Percentiles rank a stretch among this genome's conserved stretches.
Evolutionary conservation across 2,329 filamentous ascomycete species (phyloP).

Genomic region (Conoideocrella luteorostrata): DNA sequence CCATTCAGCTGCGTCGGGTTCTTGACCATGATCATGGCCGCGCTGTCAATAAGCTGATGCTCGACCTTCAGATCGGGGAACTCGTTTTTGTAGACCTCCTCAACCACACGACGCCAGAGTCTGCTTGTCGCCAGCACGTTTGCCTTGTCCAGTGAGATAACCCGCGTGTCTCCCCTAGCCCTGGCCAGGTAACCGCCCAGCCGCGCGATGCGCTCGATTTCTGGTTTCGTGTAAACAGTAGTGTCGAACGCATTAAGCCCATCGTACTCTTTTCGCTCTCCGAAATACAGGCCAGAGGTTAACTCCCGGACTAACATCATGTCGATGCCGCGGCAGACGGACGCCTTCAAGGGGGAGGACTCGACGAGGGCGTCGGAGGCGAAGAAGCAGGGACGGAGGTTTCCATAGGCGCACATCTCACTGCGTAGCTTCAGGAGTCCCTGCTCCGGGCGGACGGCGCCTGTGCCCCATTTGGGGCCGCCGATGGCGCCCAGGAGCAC

Average conservation of each 20-base stretch:
- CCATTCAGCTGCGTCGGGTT: slow-evolving; percentile 83
- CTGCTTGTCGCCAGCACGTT: slow-evolving; percentile 88
- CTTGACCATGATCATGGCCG: slow-evolving; percentile 96
- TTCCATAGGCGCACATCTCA: slow-evolving; percentile 89
- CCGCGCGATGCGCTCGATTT: slow-evolving; percentile 83
- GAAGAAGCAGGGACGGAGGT: slow-evolving; percentile 94
- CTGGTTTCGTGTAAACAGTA: slow-evolving; percentile 74
- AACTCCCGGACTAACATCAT: slow-evolving; percentile 90
- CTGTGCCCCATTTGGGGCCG: slow-evolving; percentile 94
- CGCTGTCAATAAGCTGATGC: slow-evolving; percentile 90
- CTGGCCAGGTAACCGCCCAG: slow-evolving; percentile 76
- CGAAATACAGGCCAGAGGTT: slow-evolving; percentile 93
- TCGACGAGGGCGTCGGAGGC: slow-evolving; percentile 80
- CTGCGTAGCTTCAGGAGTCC: slow-evolving; percentile 87
- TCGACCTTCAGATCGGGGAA: slow-evolving; percentile 79
- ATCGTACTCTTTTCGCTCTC: slow-evolving; percentile 60
- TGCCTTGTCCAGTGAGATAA: slow-evolving; percentile 89
- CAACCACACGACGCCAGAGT: slow-evolving; percentile 82
- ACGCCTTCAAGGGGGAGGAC: slow-evolving; percentile 77
- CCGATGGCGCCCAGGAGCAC: slow-evolving; percentile 91
- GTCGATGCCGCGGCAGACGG: slow-evolving; percentile 80
- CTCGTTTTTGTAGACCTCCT: slow-evolving; percentile 78
- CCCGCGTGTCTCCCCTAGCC: slow-evolving; percentile 56
- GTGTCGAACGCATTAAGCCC: slow-evolving; percentile 63
- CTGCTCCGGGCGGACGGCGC: slow-evolving; percentile 82